Conservation (phyloP, 306 rosid genomes). For the Begonia fuchsioides region DNA sequence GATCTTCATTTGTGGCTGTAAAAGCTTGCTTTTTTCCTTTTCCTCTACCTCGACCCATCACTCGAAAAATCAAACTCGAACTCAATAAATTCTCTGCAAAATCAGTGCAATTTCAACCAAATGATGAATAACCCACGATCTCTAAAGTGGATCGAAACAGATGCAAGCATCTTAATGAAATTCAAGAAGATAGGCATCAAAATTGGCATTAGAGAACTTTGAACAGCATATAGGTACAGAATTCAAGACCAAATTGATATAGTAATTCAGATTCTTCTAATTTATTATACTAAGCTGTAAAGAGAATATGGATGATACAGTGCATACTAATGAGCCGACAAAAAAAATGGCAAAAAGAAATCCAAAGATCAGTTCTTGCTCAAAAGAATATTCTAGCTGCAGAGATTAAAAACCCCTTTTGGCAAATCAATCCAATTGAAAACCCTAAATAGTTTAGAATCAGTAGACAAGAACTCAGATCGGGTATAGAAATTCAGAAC, state of each 20-base stretch:
- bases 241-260: neutral
- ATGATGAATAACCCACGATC: too few species aligned
- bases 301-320: too few species aligned
- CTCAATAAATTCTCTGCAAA: neutral
- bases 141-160: too few species aligned
- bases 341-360: neutral
- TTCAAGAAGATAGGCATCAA: neutral
- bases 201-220: neutral
- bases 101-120: neutral
- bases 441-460: neutral
- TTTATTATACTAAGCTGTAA: too few species aligned
- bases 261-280: neutral
- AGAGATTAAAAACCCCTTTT: too few species aligned
- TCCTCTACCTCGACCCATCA: neutral
- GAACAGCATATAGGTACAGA: neutral
- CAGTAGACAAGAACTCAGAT: neutral
- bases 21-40: neutral
- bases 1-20: too few species aligned
- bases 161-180: neutral
- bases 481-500: neutral
- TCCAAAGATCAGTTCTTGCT: too few species aligned
- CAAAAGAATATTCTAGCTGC: too few species aligned
- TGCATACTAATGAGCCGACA: neutral
- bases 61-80: neutral
- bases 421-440: too few species aligned